Evolutionary conservation across 2,329 filamentous ascomycete genomes (phyloP).

Genomic region (Blastomyces gilchristii): DNA sequence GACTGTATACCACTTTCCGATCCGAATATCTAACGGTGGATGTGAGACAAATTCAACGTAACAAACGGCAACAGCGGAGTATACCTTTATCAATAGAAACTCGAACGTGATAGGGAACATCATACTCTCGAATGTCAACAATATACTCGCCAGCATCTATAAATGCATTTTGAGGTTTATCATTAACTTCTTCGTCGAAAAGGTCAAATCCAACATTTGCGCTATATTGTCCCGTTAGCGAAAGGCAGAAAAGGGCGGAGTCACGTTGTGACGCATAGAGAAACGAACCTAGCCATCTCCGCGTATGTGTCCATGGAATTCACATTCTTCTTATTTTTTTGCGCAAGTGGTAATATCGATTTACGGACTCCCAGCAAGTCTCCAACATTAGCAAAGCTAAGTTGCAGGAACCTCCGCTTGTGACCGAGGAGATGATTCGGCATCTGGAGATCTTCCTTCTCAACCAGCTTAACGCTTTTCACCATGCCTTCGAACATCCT

Average conservation of each 20-base stretch:
- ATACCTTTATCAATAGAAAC: constrained; percentile 89
- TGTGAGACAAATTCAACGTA: constrained; percentile 18
- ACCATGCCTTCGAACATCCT: constrained; percentile 72
- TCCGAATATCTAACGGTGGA: constrained; percentile 62
- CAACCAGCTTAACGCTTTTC: constrained; percentile 63
- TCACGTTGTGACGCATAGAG: neutral
- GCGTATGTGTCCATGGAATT: constrained; percentile 97
- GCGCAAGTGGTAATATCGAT: constrained; percentile 78
- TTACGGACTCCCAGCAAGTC: constrained; percentile 78
- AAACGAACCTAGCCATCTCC: constrained; percentile 68
- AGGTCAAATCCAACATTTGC: constrained; percentile 80
- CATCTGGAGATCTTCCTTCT: constrained; percentile 90
- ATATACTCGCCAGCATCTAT: constrained; percentile 92
- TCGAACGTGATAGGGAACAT: constrained; percentile 97
- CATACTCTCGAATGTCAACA: constrained; percentile 97
- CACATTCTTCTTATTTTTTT: constrained; percentile 93
- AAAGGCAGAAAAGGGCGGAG: neutral
- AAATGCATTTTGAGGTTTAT: constrained; percentile 67
- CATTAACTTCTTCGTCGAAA: constrained; percentile 82
- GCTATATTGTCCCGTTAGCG: constrained; percentile 36
- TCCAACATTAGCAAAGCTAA: constrained; percentile 76
- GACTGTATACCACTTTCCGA: constrained; percentile 94
- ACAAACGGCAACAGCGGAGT: constrained; percentile 14
- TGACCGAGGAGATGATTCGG: constrained; percentile 94
- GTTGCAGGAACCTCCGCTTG: constrained; percentile 73